A percentile compares a stretch with the other conserved stretches of the same genome.
Conservation (phyloP, 164 flowering plant species). For the Stephania japonica region DNA sequence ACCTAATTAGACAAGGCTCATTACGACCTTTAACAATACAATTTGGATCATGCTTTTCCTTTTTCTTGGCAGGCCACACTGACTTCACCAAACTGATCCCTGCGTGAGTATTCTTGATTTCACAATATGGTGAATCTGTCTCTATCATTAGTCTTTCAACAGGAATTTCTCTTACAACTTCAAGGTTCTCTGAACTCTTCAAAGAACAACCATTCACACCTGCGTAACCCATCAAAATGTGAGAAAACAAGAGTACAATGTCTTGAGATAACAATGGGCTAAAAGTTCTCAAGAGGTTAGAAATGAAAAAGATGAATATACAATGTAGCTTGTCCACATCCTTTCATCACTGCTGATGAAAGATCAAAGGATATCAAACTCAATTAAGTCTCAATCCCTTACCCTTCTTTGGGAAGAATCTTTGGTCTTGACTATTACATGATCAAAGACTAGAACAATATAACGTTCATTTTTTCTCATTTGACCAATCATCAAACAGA, state of each 20-base stretch:
- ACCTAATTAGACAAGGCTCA: constrained; percentile 95
- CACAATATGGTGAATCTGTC: constrained; percentile 99
- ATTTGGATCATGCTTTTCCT: constrained; percentile 78
- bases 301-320: neutral
- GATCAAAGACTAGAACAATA: too few species aligned
- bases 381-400: neutral
- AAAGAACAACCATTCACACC: constrained; percentile 97
- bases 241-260: neutral
- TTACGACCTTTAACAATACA: constrained; percentile 86
- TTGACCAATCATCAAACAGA: too few species aligned
- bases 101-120: constrained; percentile 88
- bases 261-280: neutral
- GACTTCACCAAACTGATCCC: constrained; percentile 79
- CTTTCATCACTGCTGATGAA: neutral
- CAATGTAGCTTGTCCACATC: neutral
- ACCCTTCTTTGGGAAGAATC: neutral
- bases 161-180: constrained; percentile 76
- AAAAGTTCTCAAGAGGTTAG: neutral
- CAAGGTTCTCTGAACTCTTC: constrained; percentile 79
- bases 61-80: constrained; percentile 85
- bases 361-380: neutral
- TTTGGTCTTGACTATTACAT: too few species aligned
- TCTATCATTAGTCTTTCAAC: constrained; percentile 94
- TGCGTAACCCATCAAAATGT: constrained; percentile 23
- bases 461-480: too few species aligned